Percentiles rank a stretch among this genome's conserved stretches.
Evolutionary conservation across 441 rosid species (phyloP).

Genomic region (Theobroma grandiflorum): DNA sequence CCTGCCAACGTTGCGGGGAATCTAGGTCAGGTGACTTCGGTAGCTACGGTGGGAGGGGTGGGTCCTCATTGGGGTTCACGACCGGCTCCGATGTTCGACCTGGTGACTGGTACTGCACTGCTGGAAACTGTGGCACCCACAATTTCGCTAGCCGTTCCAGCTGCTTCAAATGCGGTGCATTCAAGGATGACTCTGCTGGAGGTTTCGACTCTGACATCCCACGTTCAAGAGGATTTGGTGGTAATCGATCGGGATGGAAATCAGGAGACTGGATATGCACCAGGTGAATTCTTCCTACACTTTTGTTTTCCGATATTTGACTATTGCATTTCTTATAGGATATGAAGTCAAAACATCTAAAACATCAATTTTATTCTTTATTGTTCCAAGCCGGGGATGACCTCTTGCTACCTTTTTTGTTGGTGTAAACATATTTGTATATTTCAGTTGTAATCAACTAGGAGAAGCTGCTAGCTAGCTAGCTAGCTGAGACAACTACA

Average conservation of each 20-base stretch:
- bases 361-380: neutral
- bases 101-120: constrained; percentile 78
- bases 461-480: neutral
- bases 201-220: constrained; percentile 53
- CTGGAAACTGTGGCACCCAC: constrained; percentile 73
- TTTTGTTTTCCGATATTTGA: neutral
- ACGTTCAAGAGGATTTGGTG: constrained; percentile 56
- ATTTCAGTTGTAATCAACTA: neutral
- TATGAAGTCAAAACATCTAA: neutral
- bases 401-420: too few species aligned
- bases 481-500: constrained; percentile 2
- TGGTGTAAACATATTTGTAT: neutral
- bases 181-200: constrained; percentile 60
- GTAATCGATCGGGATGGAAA: constrained; percentile 73
- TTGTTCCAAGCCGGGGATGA: neutral
- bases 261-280: constrained; percentile 83
- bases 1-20: constrained; percentile 81
- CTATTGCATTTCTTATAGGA: neutral
- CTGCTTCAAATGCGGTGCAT: constrained; percentile 81
- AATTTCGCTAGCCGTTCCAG: constrained; percentile 80
- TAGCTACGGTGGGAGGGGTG: constrained; percentile 53
- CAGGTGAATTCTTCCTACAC: constrained; percentile 41
- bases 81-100: constrained; percentile 85
- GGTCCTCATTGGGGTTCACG: constrained; percentile 56
- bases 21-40: constrained; percentile 52